phyloP scores from a whole-genome alignment of 2,329 filamentous ascomycete genomes.

The Huntiella moniliformis region DNA sequence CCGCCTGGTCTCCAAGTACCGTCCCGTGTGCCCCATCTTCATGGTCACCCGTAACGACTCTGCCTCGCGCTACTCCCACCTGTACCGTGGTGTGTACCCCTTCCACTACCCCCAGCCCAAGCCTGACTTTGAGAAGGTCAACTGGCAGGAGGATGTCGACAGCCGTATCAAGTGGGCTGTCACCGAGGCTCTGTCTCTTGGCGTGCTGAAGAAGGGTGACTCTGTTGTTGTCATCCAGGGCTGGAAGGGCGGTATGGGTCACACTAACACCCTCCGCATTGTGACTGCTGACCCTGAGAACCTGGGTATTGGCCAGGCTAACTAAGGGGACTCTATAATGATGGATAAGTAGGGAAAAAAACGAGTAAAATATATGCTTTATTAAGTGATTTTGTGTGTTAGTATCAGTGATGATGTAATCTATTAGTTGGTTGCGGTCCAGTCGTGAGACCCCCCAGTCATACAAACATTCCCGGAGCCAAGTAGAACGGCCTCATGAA shows the following conservation, averaged over 20 bases:
- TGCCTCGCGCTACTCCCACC: constrained; percentile 75
- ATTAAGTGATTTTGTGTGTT: too few relatives aligned
- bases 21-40: constrained; percentile 96
- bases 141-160: constrained; percentile 99
- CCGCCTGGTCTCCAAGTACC: constrained; percentile 92
- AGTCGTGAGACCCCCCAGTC: too few relatives aligned
- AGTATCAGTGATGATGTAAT: too few relatives aligned
- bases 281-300: constrained; percentile 41
- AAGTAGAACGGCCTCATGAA: too few relatives aligned
- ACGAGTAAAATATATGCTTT: not conserved
- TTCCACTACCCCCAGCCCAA: constrained; percentile 88
- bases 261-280: constrained; percentile 64
- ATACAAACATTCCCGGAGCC: too few relatives aligned
- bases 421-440: too few relatives aligned
- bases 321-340: constrained; percentile 3
- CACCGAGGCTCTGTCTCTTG: constrained; percentile 65
- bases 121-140: constrained; percentile 79
- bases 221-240: constrained; percentile 71
- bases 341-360: not conserved
- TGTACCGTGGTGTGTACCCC: constrained; percentile 95
- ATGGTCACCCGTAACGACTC: constrained; percentile 84
- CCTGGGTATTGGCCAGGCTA: constrained; percentile 33
- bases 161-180: constrained; percentile 95
- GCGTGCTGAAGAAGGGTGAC: constrained; percentile 53
- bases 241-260: constrained; percentile 81